phyloP scores from a whole-genome alignment of 192 early-diverging fungal species.

The Piromyces finnis region DNA sequence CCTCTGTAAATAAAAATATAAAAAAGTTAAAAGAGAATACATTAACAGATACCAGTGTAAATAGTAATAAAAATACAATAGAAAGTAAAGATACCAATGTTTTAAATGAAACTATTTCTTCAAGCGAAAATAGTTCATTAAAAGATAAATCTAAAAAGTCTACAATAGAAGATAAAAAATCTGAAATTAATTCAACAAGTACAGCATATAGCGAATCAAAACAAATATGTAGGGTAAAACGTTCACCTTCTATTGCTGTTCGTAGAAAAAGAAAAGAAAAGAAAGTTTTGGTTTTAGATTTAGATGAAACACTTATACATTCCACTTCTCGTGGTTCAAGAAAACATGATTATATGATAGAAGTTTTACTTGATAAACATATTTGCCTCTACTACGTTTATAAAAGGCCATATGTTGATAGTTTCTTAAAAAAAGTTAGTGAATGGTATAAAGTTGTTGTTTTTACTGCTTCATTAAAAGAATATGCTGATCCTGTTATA shows the following conservation, averaged over 20 bases:
- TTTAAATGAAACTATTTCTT: no score
- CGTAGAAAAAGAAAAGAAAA: not conserved
- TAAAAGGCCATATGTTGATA: constrained; percentile 73
- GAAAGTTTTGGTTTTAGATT: constrained; percentile 27
- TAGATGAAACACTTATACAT: constrained; percentile 77
- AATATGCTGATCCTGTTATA: constrained; percentile 89
- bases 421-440: constrained; percentile 64
- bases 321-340: constrained; percentile 38
- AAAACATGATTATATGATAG: constrained; percentile 56
- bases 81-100: no score
- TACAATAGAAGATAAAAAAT: not conserved
- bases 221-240: not conserved
- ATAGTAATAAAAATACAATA: no score
- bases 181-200: not conserved
- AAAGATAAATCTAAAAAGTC: not conserved
- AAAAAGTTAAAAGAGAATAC: no score
- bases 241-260: not conserved
- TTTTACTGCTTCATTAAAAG: constrained; percentile 77
- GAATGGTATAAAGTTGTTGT: constrained; percentile 85
- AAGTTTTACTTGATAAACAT: constrained; percentile 66
- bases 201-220: not conserved
- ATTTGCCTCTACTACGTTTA: constrained; percentile 75
- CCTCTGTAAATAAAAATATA: no score
- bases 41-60: no score
- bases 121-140: no score